Evolutionary conservation across 805 yeast genomes (phyloP), one percentile per base, ranked within the genome.

Genomic region (Metschnikowia koreensis): DNA sequence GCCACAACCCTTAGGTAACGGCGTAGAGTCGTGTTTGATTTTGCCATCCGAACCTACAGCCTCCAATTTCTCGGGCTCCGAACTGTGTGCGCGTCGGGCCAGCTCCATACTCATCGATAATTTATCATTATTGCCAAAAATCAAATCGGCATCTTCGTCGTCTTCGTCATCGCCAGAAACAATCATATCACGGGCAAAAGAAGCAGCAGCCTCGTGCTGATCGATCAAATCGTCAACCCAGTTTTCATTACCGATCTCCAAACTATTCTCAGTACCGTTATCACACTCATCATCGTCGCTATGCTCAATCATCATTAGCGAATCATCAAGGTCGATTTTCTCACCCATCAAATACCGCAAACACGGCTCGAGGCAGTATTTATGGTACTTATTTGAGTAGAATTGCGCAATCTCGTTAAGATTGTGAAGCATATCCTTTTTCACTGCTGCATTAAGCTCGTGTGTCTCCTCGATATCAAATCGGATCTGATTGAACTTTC

Each of bases 1-100:
- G 9, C 97, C 97, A 71, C 97, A 92, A 9, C 91, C 94, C 63
- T 89, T 91, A 0, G 97, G 97, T 12, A 92, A 79, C 0, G 97
- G 97, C 0, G 96, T 89, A 39, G 89, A 84, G 63, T 89, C 96
- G 61, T 58, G 56, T 34, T 50, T 52, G 16, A 56, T 48, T 29
- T 47, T 48, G 33, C 36, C 46, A 6, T 31, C 46, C 7, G 46
- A 26, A 26, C 22, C 29, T 36, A 36, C 39, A 5, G 31, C 40
- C 27, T 42, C 50, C 22, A 22, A 31, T 17, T 47, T 43, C n/a
- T 34, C 39, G 15, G 36, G 16, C 26, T n/a, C 47, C 5, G 41
- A 31, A 7, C 26, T 33, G 10, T 38, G 29, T 22, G 45, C 39
- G 13, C 26, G 11, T 34, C 38, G 22, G 3, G 44, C 13, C 37